Evolutionary conservation across 2,329 filamentous ascomycete species (phyloP).

Genomic region (Trichoderma sp.): DNA sequence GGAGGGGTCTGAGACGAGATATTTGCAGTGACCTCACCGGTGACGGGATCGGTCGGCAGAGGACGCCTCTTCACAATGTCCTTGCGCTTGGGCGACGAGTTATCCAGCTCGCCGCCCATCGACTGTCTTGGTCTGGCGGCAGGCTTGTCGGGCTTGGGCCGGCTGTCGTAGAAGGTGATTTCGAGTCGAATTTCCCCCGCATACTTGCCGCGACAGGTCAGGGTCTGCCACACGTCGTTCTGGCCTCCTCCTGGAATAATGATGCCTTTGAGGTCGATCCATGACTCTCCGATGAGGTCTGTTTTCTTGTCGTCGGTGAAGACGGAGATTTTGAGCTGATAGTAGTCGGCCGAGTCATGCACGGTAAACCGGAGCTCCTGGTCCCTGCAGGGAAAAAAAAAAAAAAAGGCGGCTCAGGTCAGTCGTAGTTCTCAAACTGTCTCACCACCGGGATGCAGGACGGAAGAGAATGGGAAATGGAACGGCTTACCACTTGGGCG

Average conservation of each 20-base stretch:
- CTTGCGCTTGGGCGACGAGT: conserved; percentile 44
- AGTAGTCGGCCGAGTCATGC: conserved; percentile 95
- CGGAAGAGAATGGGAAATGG: not conserved
- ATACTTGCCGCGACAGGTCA: conserved; percentile 90
- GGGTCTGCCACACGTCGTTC: conserved; percentile 84
- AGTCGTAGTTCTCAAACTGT: not conserved
- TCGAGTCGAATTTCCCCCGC: conserved; percentile 93
- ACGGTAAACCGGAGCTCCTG: conserved; percentile 95
- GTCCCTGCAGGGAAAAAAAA: conserved; percentile 62
- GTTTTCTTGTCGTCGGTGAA: conserved; percentile 99
- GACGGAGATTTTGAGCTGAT: conserved; percentile 88
- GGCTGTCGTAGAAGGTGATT: conserved; percentile 90
- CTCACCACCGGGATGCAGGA: not conserved
- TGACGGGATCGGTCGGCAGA: conserved; percentile 73
- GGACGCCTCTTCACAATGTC: conserved; percentile 77
- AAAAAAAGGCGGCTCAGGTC: not conserved
- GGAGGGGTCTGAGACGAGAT: conserved; percentile 27
- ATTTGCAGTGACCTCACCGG: conserved; percentile 45
- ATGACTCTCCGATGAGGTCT: conserved; percentile 91
- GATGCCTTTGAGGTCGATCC: conserved; percentile 78
- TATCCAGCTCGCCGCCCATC: conserved; percentile 34
- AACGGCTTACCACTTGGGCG: conserved; percentile 75
- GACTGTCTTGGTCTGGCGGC: conserved; percentile 52
- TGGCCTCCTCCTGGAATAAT: conserved; percentile 87
- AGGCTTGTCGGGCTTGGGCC: conserved; percentile 74